A percentile compares a stretch with the other conserved stretches of the same genome.
Evolutionary conservation across 768 basidiomycete species (phyloP).

Genomic region (Xerocomellus dryophilus): DNA sequence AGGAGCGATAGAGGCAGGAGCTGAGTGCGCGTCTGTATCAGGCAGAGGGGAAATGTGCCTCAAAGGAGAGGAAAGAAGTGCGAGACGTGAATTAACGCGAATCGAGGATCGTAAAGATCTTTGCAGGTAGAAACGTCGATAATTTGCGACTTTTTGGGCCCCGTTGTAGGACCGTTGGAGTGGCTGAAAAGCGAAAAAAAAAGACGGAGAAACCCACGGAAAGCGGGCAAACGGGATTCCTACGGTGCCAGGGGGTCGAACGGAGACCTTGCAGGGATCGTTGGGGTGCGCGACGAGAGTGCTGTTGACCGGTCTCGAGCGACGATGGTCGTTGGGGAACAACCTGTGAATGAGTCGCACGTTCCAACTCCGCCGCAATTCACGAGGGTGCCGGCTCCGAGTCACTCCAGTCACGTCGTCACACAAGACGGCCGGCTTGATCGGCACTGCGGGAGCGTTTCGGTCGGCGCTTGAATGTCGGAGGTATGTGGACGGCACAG

Average conservation of each 20-base stretch:
- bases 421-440: background rate
- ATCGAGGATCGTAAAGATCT: slow-evolving; percentile 6
- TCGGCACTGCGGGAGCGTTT: slow-evolving; percentile 6
- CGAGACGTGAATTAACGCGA: slow-evolving; percentile 31
- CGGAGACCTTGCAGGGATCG: slow-evolving; percentile 1
- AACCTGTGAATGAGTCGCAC: slow-evolving; percentile 33
- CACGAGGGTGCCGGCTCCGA: slow-evolving; percentile 15
- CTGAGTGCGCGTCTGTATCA: slow-evolving; percentile 18
- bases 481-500: slow-evolving; percentile 14
- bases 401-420: slow-evolving; percentile 22
- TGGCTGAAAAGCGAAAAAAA: slow-evolving; percentile 15
- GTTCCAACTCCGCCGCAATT: slow-evolving; percentile 36
- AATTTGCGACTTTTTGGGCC: slow-evolving; percentile 22
- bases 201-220: slow-evolving; percentile 9
- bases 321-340: slow-evolving; percentile 35
- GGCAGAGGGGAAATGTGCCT: background rate
- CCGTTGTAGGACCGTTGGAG: slow-evolving; percentile 2
- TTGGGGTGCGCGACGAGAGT: slow-evolving; percentile 11
- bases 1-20: background rate
- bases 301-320: slow-evolving; percentile 17
- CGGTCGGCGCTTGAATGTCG: slow-evolving; percentile 24
- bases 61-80: slow-evolving; percentile 1
- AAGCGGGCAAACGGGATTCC: slow-evolving; percentile 11
- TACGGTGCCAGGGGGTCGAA: background rate
- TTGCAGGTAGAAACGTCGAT: slow-evolving; percentile 5